Percentiles rank a stretch among this genome's conserved stretches.
These are phyloP conservation scores for Panellus pusillus DNA, from an alignment of 768 basidiomycete genomes.

Conservation along the genomic window DNA sequence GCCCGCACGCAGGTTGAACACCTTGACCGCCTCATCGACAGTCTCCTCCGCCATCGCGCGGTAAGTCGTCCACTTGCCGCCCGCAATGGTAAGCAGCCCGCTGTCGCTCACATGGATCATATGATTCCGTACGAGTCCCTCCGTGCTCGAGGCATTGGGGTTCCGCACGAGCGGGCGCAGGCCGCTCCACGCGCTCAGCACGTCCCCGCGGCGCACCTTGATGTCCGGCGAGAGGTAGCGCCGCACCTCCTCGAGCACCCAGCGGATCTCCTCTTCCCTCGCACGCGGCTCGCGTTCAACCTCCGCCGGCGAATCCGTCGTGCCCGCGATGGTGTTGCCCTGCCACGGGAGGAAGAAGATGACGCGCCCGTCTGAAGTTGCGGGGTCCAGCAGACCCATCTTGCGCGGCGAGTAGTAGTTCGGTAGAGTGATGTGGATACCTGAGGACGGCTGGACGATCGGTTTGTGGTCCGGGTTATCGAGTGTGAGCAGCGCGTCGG, in stretches of 20 bases:
- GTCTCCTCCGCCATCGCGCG: constrained; percentile 95
- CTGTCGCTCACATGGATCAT: constrained; percentile 81
- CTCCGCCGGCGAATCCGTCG: constrained; percentile 81
- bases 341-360: constrained; percentile 99
- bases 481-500: constrained; percentile 80
- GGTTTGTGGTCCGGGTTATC: constrained; percentile 76
- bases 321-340: constrained; percentile 95
- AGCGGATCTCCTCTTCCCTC: constrained; percentile 91
- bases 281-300: constrained; percentile 78
- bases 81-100: constrained; percentile 91
- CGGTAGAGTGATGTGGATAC: constrained; percentile 94
- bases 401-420: constrained; percentile 94
- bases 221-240: constrained; percentile 90
- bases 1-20: constrained; percentile 62
- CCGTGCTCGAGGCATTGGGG: constrained; percentile 66
- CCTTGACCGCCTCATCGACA: constrained; percentile 81
- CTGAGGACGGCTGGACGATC: constrained; percentile 91
- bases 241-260: constrained; percentile 93
- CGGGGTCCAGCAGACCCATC: constrained; percentile 94
- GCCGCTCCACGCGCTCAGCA: constrained; percentile 93
- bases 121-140: constrained; percentile 90
- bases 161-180: constrained; percentile 88
- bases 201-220: constrained; percentile 91
- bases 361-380: constrained; percentile 94
- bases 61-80: constrained; percentile 99